phyloP scores from a whole-genome alignment of 31 red algal species.

The Porphyra umbilicalis region DNA sequence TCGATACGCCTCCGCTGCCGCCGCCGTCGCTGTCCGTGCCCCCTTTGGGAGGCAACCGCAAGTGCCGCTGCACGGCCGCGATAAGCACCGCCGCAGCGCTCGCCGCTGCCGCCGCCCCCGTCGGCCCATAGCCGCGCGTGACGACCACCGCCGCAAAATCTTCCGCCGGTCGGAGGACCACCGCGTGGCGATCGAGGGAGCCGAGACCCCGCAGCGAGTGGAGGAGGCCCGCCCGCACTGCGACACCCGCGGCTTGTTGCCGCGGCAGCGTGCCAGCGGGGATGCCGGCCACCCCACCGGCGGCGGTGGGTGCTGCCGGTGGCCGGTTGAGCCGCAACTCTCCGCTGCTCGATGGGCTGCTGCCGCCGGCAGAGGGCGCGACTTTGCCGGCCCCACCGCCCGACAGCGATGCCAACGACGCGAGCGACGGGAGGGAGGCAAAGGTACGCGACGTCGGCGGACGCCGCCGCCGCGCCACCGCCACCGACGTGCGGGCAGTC shows the following conservation, averaged over 20 bases:
- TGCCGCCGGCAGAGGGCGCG: background rate
- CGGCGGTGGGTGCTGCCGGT: background rate
- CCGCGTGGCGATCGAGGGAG: constrained; percentile 26
- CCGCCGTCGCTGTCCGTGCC: background rate
- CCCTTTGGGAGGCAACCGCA: background rate
- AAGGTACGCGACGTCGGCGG: background rate
- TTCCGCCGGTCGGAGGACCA: background rate
- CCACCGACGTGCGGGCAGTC: background rate
- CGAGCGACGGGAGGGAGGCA: background rate
- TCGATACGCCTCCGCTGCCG: background rate
- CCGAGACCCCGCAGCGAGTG: constrained; percentile 14
- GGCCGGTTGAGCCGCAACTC: background rate
- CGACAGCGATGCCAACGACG: background rate
- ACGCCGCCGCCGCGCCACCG: background rate
- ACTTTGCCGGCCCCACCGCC: background rate
- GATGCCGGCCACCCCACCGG: background rate
- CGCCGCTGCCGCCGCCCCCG: constrained; percentile 11
- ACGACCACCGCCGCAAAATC: constrained; percentile 11
- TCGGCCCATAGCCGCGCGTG: constrained; percentile 8
- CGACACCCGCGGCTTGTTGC: constrained; percentile 2
- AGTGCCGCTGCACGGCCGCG: background rate
- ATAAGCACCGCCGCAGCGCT: constrained; percentile 14
- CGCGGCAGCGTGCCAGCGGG: background rate
- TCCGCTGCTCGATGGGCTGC: background rate
- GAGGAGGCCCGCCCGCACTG: constrained; percentile 11